Evolutionary conservation across 1,139 yeast genomes (phyloP).

Genomic region (Protomyces inundatus): DNA sequence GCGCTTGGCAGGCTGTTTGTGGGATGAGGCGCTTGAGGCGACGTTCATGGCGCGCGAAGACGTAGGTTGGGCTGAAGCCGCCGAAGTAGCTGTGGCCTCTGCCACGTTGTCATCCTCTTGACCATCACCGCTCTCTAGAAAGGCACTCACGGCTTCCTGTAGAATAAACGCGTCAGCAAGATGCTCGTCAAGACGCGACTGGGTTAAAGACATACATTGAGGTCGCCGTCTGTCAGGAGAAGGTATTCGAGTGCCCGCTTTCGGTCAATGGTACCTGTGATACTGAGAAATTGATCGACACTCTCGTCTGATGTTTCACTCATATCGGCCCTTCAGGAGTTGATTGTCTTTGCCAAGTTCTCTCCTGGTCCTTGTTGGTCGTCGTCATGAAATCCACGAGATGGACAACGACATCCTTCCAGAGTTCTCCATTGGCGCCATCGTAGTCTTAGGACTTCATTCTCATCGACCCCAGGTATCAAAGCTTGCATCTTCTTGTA

Average conservation of each 20-base stretch:
- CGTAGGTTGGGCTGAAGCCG: not conserved
- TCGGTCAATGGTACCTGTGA: conserved; percentile 7
- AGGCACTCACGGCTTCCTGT: not conserved
- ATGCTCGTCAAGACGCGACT: not conserved
- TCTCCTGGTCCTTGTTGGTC: too few relatives aligned
- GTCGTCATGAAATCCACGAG: too few relatives aligned
- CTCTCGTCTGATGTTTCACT: not conserved
- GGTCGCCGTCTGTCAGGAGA: conserved; percentile 8
- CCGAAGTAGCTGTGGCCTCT: not conserved
- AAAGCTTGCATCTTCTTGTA: too few relatives aligned
- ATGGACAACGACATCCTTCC: too few relatives aligned
- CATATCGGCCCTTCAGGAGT: not conserved
- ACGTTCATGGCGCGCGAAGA: not conserved
- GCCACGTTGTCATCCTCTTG: not conserved
- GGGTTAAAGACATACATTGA: not conserved
- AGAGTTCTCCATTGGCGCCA: too few relatives aligned
- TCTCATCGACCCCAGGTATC: too few relatives aligned
- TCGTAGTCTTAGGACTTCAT: too few relatives aligned
- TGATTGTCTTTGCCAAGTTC: too few relatives aligned
- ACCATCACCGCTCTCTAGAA: not conserved
- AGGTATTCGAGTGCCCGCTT: not conserved
- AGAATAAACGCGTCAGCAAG: not conserved
- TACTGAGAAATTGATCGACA: not conserved
- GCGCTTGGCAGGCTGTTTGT: not conserved
- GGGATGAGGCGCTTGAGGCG: not conserved